Conservation (phyloP, 805 yeast species). For the Ogataea salicorniae region DNA sequence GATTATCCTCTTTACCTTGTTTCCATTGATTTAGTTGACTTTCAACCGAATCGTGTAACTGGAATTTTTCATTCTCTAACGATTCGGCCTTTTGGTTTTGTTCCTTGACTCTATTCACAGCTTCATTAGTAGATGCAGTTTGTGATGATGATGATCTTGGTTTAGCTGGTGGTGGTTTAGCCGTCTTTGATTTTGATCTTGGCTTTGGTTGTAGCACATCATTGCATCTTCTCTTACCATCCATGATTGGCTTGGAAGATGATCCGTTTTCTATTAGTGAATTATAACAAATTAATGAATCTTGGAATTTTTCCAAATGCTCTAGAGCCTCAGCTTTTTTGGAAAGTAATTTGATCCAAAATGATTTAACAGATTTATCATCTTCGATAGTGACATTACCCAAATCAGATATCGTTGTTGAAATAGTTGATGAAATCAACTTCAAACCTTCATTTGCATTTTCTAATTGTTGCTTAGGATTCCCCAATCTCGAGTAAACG, state of each 20-base stretch:
- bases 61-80: constrained; percentile 53
- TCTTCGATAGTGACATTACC: constrained; percentile 34
- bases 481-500: constrained; percentile 63
- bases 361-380: constrained; percentile 54
- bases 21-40: constrained; percentile 57
- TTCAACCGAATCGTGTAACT: constrained; percentile 60
- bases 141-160: constrained; percentile 14
- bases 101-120: constrained; percentile 46
- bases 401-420: constrained; percentile 17
- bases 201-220: constrained; percentile 42
- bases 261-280: constrained; percentile 63
- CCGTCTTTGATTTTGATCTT: constrained; percentile 39
- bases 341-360: constrained; percentile 67
- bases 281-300: constrained; percentile 58
- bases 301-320: constrained; percentile 62
- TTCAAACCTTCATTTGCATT: constrained; percentile 45
- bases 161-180: constrained; percentile 4
- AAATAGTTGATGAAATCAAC: constrained; percentile 30
- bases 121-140: constrained; percentile 28
- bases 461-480: constrained; percentile 47
- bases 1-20: constrained; percentile 69
- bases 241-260: constrained; percentile 59
- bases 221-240: constrained; percentile 76
- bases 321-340: constrained; percentile 84
- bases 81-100: constrained; percentile 40